Evolutionary conservation across 2,329 filamentous ascomycete species (phyloP), one percentile per base, ranked within the genome.

Genomic region (Xenoacremonium recifei): DNA sequence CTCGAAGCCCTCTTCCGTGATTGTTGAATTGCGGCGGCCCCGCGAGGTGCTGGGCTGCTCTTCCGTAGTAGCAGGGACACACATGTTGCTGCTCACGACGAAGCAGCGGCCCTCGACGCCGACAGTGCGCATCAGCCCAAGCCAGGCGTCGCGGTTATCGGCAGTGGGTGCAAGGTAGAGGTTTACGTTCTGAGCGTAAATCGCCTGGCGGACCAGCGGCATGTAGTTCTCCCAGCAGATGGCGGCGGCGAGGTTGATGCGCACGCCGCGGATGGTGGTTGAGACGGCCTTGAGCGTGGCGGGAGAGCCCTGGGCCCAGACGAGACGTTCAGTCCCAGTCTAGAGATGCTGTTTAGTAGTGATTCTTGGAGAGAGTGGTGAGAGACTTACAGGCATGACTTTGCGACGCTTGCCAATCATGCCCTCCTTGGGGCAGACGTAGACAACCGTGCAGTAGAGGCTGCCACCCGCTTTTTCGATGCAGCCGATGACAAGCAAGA

Each of bases 211-310:
- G 6, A 96, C 73, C 15, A 96, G 71, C 0, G 91, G 91, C 90
- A 96, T 96, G 69, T 92, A 95, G 64, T 88, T 96, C 65, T 97
- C 91, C 91, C 91, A 96, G 72, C 91, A 96, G 52, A 97, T 95
- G 4, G 90, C 92, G 3, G 87, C 83, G 0, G 85, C 91, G 45
- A 96, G 77, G 42, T 88, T 92, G 46, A 96, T 68, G 49, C 81
- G 82, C 3, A 90, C 79, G 37, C 89, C 89, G 47, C 85, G 84
- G 62, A 96, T 89, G 18, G 74, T 80, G 1, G 89, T 90, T 19
- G 81, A 85, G 1, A 96, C 81, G 4, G 90, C 91, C 48, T 81
- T 80, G 20, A 96, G 76, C 4, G 89, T 93, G 1, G 80, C 79
- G 0, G 91, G 81, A 3, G 83, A 85, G 30, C 90, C 91, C 62